phyloP scores from a whole-genome alignment of 164 flowering plant species.

The Kalanchoe fedtschenkoi region DNA sequence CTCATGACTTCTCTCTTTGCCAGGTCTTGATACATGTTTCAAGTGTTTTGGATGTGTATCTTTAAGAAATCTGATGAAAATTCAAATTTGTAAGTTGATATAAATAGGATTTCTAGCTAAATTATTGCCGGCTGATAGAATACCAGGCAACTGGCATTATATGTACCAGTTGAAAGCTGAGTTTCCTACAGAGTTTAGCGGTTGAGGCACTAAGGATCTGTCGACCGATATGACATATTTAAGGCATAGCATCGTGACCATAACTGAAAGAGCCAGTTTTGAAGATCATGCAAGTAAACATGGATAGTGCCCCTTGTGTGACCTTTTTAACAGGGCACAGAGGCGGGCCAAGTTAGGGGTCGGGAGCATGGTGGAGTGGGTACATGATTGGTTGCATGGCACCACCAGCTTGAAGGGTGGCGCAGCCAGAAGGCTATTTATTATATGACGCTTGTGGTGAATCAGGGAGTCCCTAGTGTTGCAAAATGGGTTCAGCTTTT shows the following conservation, averaged over 20 bases:
- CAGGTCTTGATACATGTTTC: too few species aligned
- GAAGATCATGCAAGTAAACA: conserved; percentile 54
- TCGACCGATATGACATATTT: conserved; percentile 45
- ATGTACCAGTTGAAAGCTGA: conserved; percentile 42
- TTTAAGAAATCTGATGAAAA: too few species aligned
- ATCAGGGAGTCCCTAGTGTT: conserved; percentile 82
- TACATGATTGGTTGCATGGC: conserved; percentile 50
- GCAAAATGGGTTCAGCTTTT: conserved; percentile 65
- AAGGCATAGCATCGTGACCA: conserved; percentile 41
- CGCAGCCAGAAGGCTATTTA: conserved; percentile 93
- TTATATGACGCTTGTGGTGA: conserved; percentile 79
- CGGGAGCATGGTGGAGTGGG: conserved; percentile 27
- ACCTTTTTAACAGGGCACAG: conserved; percentile 95
- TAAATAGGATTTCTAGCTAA: too few species aligned
- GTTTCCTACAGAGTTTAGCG: conserved; percentile 72
- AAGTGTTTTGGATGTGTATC: too few species aligned
- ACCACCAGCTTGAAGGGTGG: conserved; percentile 53
- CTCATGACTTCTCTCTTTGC: too few species aligned
- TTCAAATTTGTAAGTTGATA: too few species aligned
- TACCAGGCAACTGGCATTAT: conserved; percentile 70
- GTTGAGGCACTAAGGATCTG: conserved; percentile 78
- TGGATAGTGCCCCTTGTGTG: conserved; percentile 69
- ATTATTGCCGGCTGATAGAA: conserved; percentile 72
- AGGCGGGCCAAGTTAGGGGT: conserved; percentile 59
- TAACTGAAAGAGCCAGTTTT: conserved; percentile 53